Evolutionary conservation across 768 basidiomycete species (phyloP), one percentile per base, ranked within the genome.

Genomic region (Leucocoprinus birnbaumii): DNA sequence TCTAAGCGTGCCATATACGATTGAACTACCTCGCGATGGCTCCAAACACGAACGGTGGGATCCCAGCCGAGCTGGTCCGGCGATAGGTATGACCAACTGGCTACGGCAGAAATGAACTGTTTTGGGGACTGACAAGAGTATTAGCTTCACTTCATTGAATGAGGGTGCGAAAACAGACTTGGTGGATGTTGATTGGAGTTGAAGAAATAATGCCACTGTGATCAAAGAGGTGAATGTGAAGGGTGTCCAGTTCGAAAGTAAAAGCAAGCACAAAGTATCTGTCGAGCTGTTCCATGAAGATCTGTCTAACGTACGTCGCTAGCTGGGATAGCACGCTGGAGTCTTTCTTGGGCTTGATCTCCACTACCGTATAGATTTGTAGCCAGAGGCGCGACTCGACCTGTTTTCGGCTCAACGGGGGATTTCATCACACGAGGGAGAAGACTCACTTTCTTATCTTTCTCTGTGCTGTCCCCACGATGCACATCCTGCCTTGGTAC

Each of bases 261-360:
- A 50, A 26, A 1, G 35, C 49, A 16, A 50, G n/a, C 19, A 24
- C 49, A 10, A 40, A 50, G 10, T n/a, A n/a, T 14, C 49, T 35
- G 13, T 50, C 49, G 24, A 50, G 35, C n/a, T 41, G 38, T 41
- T 50, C 38, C 49, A 50, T 50, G 38, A 50, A 50, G 37, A 50
- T 50, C 24, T 41, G 49, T 13, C 49, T 3, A 13, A 25, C 37
- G 18, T 41, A 50, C 3, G 35, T 50, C 9, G 37, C 35, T 1
- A 50, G 21, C 9, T 50, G 49, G 2, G 35, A 10, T 14, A 47
- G 16, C 16, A 26, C 2, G 13, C 5, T n/a, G 26, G 8, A 16
- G 2, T 11, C 45, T 7, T n/a, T 31, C 3, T 8, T 45, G 8
- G 2, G 3, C 25, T 27, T 27, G 45, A 47, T 18, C 24, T 47